phyloP scores from a whole-genome alignment of 2,329 filamentous ascomycete species.

The Colletotrichum sp. region DNA sequence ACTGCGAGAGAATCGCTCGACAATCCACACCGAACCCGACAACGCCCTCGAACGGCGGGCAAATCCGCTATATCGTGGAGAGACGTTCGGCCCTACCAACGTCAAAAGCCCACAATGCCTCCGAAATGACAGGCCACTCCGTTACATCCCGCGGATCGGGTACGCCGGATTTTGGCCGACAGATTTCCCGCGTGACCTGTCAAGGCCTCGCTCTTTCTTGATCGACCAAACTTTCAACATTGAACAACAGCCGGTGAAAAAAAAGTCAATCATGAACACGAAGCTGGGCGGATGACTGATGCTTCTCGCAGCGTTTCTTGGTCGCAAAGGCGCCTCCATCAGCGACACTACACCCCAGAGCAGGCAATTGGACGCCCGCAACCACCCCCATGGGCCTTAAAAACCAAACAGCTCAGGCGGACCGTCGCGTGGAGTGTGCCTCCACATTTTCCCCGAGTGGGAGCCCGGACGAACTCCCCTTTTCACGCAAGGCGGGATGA shows the following conservation, averaged over 20 bases:
- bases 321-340: neutral
- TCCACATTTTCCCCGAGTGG: slow-evolving; percentile 21
- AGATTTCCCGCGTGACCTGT: neutral
- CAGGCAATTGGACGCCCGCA: neutral
- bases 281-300: neutral
- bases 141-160: slow-evolving; percentile 4
- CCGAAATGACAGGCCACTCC: slow-evolving; percentile 14
- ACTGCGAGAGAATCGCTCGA: neutral
- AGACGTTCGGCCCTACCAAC: slow-evolving; percentile 17
- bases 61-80: slow-evolving; percentile 12
- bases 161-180: slow-evolving; percentile 14
- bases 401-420: slow-evolving; percentile 6
- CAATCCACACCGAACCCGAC: neutral
- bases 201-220: neutral
- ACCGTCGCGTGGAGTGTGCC: slow-evolving; percentile 14
- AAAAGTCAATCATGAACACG: neutral
- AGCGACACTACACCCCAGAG: neutral
- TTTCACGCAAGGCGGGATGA: slow-evolving; percentile 17
- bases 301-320: neutral
- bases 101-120: slow-evolving; percentile 13
- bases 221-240: neutral
- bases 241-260: neutral
- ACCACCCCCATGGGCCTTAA: neutral
- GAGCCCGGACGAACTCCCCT: slow-evolving; percentile 20
- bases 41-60: neutral